Evolutionary conservation across 78 protist genomes (phyloP), one percentile per base, ranked within the genome.

Genomic region (Dictyostelium purpureum): DNA sequence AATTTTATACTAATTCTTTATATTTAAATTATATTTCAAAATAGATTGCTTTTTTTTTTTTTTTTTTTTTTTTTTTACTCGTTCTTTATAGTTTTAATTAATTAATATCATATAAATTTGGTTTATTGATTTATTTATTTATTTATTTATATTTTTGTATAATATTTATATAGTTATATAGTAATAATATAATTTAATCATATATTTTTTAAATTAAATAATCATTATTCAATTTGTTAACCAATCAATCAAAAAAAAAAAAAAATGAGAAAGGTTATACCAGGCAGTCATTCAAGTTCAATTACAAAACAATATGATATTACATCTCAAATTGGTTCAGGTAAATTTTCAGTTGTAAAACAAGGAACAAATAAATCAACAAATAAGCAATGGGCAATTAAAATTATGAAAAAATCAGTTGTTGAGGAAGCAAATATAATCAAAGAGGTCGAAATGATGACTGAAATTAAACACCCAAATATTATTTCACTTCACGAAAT

Each of bases 401-500:
- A 92, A 47, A 73, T 92, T n/a, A 83, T 71, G 88, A 79, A 61
- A 57, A 88, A 76, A 51, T 33, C 76, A 18, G 79, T 85, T 1
- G 91, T 85, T 16, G 89, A 89, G 10, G 89, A 89, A 78, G 70
- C 59, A 18, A 77, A 43, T 63, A 28, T 93, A 24, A 33, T 87
- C 31, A 93, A 65, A 37, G 96, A 93, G 24, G 71, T 93, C n/a
- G 90, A 93, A 63, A 80, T 93, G 12, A 87, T 93, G 88, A 26
- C 47, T 28, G 91, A 93, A 47, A 26, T 82, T 2, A 87, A 71
- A 43, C 79, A 93, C 74, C 67, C 19, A 52, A 79, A 93, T 71
- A 67, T 93, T 42, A 85, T 93, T 16, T 28, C 61, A 16, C 21
- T 93, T 14, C 26, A 76, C 16, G 93, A 93, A 37, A 43, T 93